Conservation (phyloP, 1,284 basidiomycete genomes). For the Uromyces viciae-fabae region DNA sequence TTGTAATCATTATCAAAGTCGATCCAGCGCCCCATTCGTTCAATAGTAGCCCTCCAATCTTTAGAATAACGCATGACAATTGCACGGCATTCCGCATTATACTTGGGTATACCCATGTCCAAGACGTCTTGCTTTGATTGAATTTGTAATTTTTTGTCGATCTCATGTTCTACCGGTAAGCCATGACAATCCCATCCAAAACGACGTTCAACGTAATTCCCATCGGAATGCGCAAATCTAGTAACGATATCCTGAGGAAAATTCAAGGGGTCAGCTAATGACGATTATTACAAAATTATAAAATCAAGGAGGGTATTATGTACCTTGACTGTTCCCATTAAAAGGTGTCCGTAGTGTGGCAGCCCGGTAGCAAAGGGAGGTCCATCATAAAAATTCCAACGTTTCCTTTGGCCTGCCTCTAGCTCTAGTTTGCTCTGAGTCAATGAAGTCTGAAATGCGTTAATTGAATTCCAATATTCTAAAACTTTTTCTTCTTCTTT, state of each 20-base stretch:
- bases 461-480: slow-evolving; percentile 89
- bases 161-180: slow-evolving; percentile 97
- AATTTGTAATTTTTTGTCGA: slow-evolving; percentile 94
- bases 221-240: slow-evolving; percentile 86
- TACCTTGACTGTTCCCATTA: slow-evolving; percentile 80
- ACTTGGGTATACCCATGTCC: slow-evolving; percentile 91
- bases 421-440: slow-evolving; percentile 68
- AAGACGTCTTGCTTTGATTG: slow-evolving; percentile 90
- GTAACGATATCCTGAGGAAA: slow-evolving; percentile 81
- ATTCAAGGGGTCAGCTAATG: not conserved
- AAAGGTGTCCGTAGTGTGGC: slow-evolving; percentile 85
- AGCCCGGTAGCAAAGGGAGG: slow-evolving; percentile 96
- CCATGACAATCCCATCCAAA: slow-evolving; percentile 99
- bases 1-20: slow-evolving; percentile 99
- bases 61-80: slow-evolving; percentile 97
- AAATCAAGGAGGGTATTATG: not conserved
- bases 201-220: slow-evolving; percentile 86
- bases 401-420: slow-evolving; percentile 25
- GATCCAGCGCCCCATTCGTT: slow-evolving; percentile 99
- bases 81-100: slow-evolving; percentile 92
- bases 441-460: slow-evolving; percentile 92
- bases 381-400: slow-evolving; percentile 78
- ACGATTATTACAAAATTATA: not conserved
- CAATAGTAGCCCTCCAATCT: slow-evolving; percentile 92
- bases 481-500: slow-evolving; percentile 90